phyloP scores from a whole-genome alignment of 352 stramenopile genomes.

The Paralagenidium karlingii region DNA sequence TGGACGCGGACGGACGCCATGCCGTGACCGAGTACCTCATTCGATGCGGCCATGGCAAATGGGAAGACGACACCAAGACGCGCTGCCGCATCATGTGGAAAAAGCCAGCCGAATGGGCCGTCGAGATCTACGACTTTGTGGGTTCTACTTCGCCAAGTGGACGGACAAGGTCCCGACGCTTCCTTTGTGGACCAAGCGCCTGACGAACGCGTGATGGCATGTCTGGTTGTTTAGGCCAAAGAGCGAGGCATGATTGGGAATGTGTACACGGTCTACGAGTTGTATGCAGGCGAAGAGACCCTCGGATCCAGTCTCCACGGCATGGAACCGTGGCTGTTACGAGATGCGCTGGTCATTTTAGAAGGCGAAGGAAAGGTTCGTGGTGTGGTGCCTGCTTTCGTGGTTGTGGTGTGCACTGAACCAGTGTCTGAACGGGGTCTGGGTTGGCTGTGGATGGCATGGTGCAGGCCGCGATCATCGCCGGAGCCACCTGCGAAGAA shows the following conservation, averaged over 20 bases:
- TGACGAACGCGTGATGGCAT: background rate
- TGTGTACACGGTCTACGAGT: constrained; percentile 77
- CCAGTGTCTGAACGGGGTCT: too few relatives aligned
- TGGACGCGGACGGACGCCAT: constrained; percentile 46
- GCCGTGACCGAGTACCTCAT: constrained; percentile 69
- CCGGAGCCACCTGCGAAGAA: constrained; percentile 69
- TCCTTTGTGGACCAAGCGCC: too few relatives aligned
- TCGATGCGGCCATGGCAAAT: constrained; percentile 53
- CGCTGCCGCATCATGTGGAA: constrained; percentile 82
- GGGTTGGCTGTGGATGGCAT: background rate
- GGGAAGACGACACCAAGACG: constrained; percentile 71
- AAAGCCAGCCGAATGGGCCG: constrained; percentile 63
- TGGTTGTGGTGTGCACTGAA: too few relatives aligned
- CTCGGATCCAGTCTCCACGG: constrained; percentile 71
- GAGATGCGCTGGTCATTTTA: constrained; percentile 58
- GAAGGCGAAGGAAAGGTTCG: constrained; percentile 62
- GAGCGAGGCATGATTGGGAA: constrained; percentile 66
- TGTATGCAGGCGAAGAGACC: constrained; percentile 76
- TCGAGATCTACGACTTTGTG: constrained; percentile 80
- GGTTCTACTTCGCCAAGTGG: constrained; percentile 2
- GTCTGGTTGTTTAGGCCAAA: constrained; percentile 37
- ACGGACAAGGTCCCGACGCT: background rate
- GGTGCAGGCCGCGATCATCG: constrained; percentile 53
- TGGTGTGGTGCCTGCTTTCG: background rate
- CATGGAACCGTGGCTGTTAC: constrained; percentile 75